phyloP scores from a whole-genome alignment of 2,329 filamentous ascomycete species.

The Colletotrichum cordylinicola region DNA sequence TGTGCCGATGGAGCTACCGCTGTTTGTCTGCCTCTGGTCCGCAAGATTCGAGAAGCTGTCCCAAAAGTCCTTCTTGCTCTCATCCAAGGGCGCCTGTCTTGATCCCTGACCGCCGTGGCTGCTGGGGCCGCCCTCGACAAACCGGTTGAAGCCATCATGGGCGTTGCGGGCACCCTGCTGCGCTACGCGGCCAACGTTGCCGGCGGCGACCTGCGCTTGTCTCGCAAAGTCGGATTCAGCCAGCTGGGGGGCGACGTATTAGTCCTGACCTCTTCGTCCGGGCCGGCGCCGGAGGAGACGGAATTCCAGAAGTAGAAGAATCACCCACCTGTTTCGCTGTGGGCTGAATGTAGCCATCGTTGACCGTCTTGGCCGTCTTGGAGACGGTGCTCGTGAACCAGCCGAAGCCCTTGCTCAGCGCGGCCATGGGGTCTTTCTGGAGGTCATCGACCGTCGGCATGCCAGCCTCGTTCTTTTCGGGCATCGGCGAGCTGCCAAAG shows the following conservation, averaged over 20 bases:
- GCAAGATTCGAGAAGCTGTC: slow-evolving; percentile 82
- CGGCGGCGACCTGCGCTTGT: slow-evolving; percentile 66
- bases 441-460: slow-evolving; percentile 83
- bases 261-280: slow-evolving; percentile 22
- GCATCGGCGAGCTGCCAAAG: slow-evolving; percentile 80
- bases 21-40: slow-evolving; percentile 53
- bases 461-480: slow-evolving; percentile 48
- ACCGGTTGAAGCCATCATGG: slow-evolving; percentile 81
- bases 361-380: slow-evolving; percentile 90
- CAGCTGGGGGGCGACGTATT: slow-evolving; percentile 57
- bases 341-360: slow-evolving; percentile 90
- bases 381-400: slow-evolving; percentile 90
- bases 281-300: slow-evolving; percentile 13
- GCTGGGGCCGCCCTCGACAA: slow-evolving; percentile 78
- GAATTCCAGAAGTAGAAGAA: slow-evolving; percentile 13
- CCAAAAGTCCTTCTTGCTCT: slow-evolving; percentile 86
- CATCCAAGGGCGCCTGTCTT: slow-evolving; percentile 52
- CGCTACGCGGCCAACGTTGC: slow-evolving; percentile 70
- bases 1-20: slow-evolving; percentile 60
- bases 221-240: slow-evolving; percentile 80
- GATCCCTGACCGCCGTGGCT: slow-evolving; percentile 32
- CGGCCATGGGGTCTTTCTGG: slow-evolving; percentile 87
- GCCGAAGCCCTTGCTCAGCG: slow-evolving; percentile 89
- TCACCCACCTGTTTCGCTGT: slow-evolving; percentile 80
- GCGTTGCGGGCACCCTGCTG: slow-evolving; percentile 76